phyloP scores from a whole-genome alignment of 805 yeast species.

The Ogataea nakhonphanomensis region DNA sequence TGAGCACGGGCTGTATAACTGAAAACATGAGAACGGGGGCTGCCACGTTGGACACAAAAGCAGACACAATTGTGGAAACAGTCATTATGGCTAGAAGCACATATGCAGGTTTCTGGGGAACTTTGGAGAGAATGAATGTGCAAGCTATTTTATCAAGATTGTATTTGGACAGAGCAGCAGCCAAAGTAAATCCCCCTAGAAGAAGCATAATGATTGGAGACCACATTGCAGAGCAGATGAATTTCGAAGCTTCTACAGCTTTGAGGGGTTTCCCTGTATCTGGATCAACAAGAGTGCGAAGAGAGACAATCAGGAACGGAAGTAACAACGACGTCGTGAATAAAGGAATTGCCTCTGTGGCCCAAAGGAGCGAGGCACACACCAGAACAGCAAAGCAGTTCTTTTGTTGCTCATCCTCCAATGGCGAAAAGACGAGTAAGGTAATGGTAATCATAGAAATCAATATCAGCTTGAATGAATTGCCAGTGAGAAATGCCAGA shows the following conservation, averaged over 20 bases:
- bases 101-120: conserved; percentile 81
- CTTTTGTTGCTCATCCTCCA: conserved; percentile 58
- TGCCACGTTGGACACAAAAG: conserved; percentile 97
- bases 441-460: conserved; percentile 49
- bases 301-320: conserved; percentile 74
- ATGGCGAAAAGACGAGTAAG: conserved; percentile 52
- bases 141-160: conserved; percentile 84
- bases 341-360: conserved; percentile 89
- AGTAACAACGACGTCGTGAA: conserved; percentile 84
- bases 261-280: conserved; percentile 47
- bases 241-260: conserved; percentile 71
- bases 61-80: conserved; percentile 80
- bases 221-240: conserved; percentile 89
- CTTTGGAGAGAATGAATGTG: conserved; percentile 72
- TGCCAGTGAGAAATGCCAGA: conserved; percentile 35
- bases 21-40: conserved; percentile 93
- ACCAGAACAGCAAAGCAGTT: conserved; percentile 83
- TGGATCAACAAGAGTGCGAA: conserved; percentile 64
- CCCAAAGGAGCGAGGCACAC: conserved; percentile 87
- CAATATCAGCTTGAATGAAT: conserved; percentile 40
- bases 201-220: conserved; percentile 86
- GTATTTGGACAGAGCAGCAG: conserved; percentile 91
- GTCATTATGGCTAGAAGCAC: conserved; percentile 79
- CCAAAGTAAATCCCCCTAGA: conserved; percentile 91
- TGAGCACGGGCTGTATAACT: conserved; percentile 82